Percentiles rank a stretch among this genome's conserved stretches.
phyloP scores from a whole-genome alignment of 2,329 filamentous ascomycete genomes.

The Aciculosporium take region DNA sequence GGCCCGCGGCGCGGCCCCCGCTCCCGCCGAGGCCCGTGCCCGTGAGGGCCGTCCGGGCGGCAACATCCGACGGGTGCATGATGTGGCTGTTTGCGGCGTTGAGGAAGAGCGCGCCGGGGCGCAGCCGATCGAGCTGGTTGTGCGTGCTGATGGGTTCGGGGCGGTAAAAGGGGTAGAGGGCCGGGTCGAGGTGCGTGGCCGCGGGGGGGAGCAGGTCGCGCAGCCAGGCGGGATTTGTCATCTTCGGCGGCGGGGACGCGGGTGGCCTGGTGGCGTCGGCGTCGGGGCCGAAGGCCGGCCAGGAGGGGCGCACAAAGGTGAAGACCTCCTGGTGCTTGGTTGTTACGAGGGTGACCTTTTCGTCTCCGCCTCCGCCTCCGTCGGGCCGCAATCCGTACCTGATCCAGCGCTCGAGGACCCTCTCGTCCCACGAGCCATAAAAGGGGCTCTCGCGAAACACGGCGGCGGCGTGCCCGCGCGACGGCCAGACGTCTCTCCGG shows the following conservation, averaged over 20 bases:
- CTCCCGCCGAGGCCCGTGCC: constrained; percentile 54
- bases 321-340: constrained; percentile 72
- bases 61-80: constrained; percentile 32
- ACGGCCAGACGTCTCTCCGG: constrained; percentile 73
- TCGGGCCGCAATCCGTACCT: constrained; percentile 50
- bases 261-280: too few relatives aligned
- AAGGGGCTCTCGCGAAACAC: constrained; percentile 53
- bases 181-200: constrained; percentile 20
- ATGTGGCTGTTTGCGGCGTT: constrained; percentile 49
- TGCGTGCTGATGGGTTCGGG: constrained; percentile 47
- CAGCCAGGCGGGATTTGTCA: constrained; percentile 26
- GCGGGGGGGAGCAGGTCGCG: constrained; percentile 33
- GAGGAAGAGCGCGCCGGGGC: constrained; percentile 54
- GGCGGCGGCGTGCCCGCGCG: constrained; percentile 50
- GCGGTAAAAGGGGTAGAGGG: constrained; percentile 48
- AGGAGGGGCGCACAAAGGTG: constrained; percentile 54
- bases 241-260: too few relatives aligned
- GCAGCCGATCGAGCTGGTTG: constrained; percentile 40
- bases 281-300: constrained; percentile 25
- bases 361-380: constrained; percentile 15
- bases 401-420: constrained; percentile 53
- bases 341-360: constrained; percentile 58
- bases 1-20: constrained; percentile 46
- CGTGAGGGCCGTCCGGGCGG: constrained; percentile 48
- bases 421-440: constrained; percentile 68